phyloP scores from a whole-genome alignment of 495 filamentous ascomycete species.

The Trichoderma reesei region DNA sequence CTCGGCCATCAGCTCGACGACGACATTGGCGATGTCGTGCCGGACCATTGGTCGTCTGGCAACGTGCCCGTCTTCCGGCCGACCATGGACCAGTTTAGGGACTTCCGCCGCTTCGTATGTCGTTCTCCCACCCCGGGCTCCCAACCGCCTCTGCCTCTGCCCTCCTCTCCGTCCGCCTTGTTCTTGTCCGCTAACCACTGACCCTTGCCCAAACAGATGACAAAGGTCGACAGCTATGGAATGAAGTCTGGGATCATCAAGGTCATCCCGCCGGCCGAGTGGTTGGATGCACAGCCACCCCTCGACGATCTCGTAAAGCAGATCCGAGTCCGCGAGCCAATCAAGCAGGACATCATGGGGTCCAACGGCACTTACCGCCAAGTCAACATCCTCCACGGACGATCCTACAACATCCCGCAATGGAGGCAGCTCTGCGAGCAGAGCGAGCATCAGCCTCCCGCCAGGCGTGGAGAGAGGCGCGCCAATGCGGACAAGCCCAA shows the following conservation, averaged over 20 bases:
- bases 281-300: slow-evolving; percentile 67
- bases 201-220: slow-evolving; percentile 37
- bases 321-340: slow-evolving; percentile 89
- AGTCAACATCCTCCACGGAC: slow-evolving; percentile 87
- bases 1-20: slow-evolving; percentile 33
- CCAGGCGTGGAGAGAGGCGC: slow-evolving; percentile 85
- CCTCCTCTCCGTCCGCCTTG: too few relatives aligned
- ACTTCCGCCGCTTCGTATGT: slow-evolving; percentile 73
- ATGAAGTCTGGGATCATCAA: slow-evolving; percentile 97
- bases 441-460: slow-evolving; percentile 90
- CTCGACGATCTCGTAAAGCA: slow-evolving; percentile 82
- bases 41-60: slow-evolving; percentile 75
- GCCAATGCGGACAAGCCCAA: slow-evolving; percentile 56
- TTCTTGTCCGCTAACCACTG: neutral
- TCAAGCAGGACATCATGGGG: slow-evolving; percentile 95
- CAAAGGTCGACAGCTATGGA: slow-evolving; percentile 83
- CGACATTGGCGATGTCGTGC: slow-evolving; percentile 62
- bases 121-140: neutral
- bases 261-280: slow-evolving; percentile 88
- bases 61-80: slow-evolving; percentile 92
- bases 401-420: slow-evolving; percentile 91
- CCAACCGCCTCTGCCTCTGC: neutral
- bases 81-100: slow-evolving; percentile 86
- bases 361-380: slow-evolving; percentile 90
- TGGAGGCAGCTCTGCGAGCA: slow-evolving; percentile 89